Evolutionary conservation across 2,329 filamentous ascomycete species (phyloP).

Genomic region (Fusarium mangiferae): DNA sequence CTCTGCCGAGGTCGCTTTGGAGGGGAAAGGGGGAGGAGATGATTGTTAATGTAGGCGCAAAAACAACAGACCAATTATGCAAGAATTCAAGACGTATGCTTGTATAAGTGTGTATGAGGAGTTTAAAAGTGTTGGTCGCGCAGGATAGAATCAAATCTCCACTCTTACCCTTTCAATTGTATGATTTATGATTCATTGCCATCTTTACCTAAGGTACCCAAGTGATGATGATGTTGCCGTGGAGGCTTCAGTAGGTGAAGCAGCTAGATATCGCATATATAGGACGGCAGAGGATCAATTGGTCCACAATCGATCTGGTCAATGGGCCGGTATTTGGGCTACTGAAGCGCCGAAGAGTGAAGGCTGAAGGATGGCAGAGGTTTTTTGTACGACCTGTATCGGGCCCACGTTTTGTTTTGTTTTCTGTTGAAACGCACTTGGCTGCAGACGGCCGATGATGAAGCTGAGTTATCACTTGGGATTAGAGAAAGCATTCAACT

Average conservation of each 20-base stretch:
- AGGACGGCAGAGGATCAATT: neutral
- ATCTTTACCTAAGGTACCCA: too few species aligned
- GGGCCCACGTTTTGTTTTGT: neutral
- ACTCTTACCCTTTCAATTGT: slow-evolving; percentile 43
- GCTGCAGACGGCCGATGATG: neutral
- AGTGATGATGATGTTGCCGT: neutral
- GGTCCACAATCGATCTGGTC: neutral
- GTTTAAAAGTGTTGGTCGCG: slow-evolving; percentile 35
- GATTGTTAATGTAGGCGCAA: slow-evolving; percentile 40
- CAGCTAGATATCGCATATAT: neutral
- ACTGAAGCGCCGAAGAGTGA: slow-evolving; percentile 11
- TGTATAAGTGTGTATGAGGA: slow-evolving; percentile 19
- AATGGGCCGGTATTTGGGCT: neutral
- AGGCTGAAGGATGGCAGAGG: neutral
- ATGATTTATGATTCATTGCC: neutral
- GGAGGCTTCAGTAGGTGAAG: neutral
- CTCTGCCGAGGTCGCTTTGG: slow-evolving; percentile 11
- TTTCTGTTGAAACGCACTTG: slow-evolving; percentile 1
- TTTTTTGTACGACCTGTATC: neutral
- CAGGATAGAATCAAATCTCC: slow-evolving; percentile 45
- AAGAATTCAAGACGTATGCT: slow-evolving; percentile 5
- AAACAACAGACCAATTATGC: slow-evolving; percentile 29
- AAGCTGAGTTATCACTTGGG: neutral
- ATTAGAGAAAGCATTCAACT: neutral
- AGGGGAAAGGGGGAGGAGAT: slow-evolving; percentile 24